Conservation (phyloP, 805 yeast genomes). For the Saccharomyces eubayanus region DNA sequence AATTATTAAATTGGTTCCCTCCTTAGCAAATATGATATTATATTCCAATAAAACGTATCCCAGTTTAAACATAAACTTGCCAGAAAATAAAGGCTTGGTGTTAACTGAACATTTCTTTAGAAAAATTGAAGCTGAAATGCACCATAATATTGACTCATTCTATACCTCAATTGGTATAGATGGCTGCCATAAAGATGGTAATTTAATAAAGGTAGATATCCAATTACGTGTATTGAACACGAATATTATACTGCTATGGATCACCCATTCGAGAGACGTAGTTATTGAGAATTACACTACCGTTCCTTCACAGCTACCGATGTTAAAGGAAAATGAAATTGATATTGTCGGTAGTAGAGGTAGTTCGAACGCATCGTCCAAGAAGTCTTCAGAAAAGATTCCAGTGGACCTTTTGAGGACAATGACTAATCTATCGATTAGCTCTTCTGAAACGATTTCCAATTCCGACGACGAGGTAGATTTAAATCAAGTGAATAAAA, state of each 20-base stretch:
- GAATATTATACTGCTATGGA: conserved; percentile 65
- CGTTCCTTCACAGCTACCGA: conserved; percentile 31
- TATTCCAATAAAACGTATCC: conserved; percentile 30
- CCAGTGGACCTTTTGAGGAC: conserved; percentile 11
- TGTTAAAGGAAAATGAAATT: conserved; percentile 29
- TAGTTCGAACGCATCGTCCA: conserved; percentile 17
- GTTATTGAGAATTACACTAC: conserved; percentile 23
- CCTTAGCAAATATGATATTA: conserved; percentile 38
- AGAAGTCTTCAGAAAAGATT: conserved; percentile 10
- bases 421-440: conserved; percentile 1
- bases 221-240: conserved; percentile 64
- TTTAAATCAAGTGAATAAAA: background rate
- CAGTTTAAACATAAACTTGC: conserved; percentile 31
- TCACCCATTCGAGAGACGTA: conserved; percentile 59
- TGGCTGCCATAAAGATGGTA: conserved; percentile 65
- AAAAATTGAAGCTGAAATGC: conserved; percentile 42
- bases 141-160: conserved; percentile 37
- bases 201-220: conserved; percentile 57
- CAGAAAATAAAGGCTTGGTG: conserved; percentile 53
- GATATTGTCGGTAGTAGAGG: conserved; percentile 14
- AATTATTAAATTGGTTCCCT: conserved; percentile 54
- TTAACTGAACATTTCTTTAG: conserved; percentile 87
- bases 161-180: conserved; percentile 57
- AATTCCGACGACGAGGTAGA: background rate
- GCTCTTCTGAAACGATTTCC: conserved; percentile 1